Evolutionary conservation across 495 filamentous ascomycete species (phyloP).

Genomic region (Schizothecium vesticola): DNA sequence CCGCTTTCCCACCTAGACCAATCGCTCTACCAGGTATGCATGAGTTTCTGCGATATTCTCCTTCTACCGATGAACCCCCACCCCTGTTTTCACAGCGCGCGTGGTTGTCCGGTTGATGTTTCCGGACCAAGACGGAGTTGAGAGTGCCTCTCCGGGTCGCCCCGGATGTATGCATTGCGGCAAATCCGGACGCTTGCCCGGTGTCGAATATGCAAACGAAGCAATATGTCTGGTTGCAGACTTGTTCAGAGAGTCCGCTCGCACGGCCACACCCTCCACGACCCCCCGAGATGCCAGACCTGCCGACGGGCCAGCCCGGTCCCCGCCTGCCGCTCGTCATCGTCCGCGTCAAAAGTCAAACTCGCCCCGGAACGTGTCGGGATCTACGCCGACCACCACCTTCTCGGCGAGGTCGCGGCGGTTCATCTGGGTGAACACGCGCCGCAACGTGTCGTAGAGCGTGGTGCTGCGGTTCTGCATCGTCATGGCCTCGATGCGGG

Average conservation of each 20-base stretch:
- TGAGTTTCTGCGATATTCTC: not conserved
- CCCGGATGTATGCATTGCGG: too few species aligned
- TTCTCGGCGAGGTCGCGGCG: constrained; percentile 78
- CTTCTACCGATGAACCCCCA: not conserved
- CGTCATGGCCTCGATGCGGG: constrained; percentile 72
- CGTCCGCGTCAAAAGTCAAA: constrained; percentile 48
- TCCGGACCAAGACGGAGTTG: not conserved
- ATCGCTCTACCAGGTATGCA: not conserved
- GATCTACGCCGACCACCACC: constrained; percentile 84
- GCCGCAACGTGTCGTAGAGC: constrained; percentile 82
- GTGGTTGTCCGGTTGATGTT: not conserved
- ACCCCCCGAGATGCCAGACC: constrained; percentile 18
- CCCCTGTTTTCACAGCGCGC: not conserved
- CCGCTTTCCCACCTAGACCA: not conserved
- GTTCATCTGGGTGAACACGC: constrained; percentile 94
- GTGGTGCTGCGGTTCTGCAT: constrained; percentile 94
- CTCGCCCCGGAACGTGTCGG: constrained; percentile 71
- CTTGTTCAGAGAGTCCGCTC: not conserved
- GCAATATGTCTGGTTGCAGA: not conserved
- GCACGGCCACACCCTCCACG: constrained; percentile 13
- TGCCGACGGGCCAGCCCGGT: not conserved
- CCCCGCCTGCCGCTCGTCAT: constrained; percentile 7
- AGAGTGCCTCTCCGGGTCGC: not conserved
- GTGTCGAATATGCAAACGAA: not conserved
- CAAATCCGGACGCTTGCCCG: not conserved